Evolutionary conservation across 2,329 filamentous ascomycete genomes (phyloP).

Genomic region (Pseudogymnoascus destructans): DNA sequence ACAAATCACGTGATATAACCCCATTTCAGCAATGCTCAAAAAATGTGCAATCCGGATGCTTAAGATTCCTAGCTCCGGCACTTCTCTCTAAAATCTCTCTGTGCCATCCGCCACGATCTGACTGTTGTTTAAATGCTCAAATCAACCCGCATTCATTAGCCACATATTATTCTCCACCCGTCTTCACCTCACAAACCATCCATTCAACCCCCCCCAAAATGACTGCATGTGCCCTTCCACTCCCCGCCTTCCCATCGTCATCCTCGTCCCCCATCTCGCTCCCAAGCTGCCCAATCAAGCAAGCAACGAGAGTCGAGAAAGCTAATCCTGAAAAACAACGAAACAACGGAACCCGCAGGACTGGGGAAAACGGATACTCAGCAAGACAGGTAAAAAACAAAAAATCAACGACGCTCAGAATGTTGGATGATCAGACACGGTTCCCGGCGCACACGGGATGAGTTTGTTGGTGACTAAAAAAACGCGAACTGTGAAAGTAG

Average conservation of each 20-base stretch:
- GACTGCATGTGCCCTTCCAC: not conserved
- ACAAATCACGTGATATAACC: not conserved
- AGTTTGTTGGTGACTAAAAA: not conserved
- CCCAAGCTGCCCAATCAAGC: slow-evolving; percentile 1
- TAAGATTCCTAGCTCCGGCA: slow-evolving; percentile 5
- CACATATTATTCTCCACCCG: slow-evolving; percentile 1
- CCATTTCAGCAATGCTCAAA: not conserved
- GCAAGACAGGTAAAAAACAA: not conserved
- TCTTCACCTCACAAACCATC: not conserved
- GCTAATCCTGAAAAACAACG: not conserved
- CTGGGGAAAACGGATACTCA: not conserved
- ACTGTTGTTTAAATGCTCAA: not conserved
- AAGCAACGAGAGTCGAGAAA: not conserved
- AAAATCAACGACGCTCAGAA: not conserved
- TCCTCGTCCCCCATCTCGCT: not conserved
- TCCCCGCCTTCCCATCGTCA: not conserved
- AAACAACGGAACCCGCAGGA: not conserved
- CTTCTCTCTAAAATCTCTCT: not conserved
- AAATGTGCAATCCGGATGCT: slow-evolving; percentile 6
- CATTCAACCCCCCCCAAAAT: not conserved
- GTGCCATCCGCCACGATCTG: not conserved
- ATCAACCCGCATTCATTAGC: not conserved
- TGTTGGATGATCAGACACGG: slow-evolving; percentile 8
- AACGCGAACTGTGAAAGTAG: not conserved
- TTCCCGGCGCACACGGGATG: not conserved